phyloP scores from a whole-genome alignment of 176 grass and related monocot species.

The Rhynchospora breviuscula region DNA sequence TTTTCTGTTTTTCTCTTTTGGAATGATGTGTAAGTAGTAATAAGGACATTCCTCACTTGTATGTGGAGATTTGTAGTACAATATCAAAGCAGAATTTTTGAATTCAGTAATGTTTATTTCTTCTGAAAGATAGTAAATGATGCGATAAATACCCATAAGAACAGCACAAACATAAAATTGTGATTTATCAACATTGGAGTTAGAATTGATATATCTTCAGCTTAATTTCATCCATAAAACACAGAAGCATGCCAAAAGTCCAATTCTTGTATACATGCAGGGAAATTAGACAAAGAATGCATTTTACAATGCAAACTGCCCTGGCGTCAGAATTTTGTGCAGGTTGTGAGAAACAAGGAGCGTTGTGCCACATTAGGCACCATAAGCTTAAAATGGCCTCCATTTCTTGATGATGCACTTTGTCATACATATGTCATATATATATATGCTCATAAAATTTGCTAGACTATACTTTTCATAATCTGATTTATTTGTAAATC shows the following conservation, averaged over 20 bases:
- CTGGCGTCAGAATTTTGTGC: conserved; percentile 6
- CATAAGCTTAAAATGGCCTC: background rate
- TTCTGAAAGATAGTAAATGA: background rate
- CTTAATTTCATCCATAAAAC: background rate
- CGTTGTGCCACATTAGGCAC: background rate
- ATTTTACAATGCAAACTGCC: background rate
- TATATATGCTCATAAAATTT: background rate
- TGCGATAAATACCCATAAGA: background rate
- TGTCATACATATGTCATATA: background rate
- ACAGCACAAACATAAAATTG: background rate
- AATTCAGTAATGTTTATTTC: background rate
- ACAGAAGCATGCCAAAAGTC: background rate
- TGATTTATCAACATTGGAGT: background rate
- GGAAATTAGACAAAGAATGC: background rate
- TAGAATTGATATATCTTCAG: background rate
- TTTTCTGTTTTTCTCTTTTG: background rate
- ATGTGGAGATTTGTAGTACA: background rate
- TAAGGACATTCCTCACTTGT: background rate
- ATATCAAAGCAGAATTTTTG: background rate
- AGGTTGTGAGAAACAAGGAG: background rate
- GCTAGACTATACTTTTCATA: background rate
- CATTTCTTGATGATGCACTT: background rate
- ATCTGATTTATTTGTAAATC: conserved; percentile 68
- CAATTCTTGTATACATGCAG: background rate
- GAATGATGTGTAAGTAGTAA: background rate